Base-by-base conservation (phyloP, 345 rosid genomes). In the Eucalyptus paniculata region DNA sequence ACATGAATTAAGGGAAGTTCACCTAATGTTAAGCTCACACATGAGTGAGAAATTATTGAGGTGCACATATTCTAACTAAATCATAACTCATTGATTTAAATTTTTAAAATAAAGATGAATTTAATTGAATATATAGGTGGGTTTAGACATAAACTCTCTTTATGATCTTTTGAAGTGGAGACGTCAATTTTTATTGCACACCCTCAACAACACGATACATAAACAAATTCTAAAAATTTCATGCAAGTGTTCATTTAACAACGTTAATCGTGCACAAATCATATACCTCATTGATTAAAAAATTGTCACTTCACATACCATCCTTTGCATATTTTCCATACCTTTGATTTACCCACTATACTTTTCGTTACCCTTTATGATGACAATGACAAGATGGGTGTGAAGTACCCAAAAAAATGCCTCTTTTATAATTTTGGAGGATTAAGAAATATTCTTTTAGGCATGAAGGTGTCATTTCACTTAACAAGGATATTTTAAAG, bases 91-190 rank as follows among this genome's bases (percentile, higher is more conserved):
- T 50, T 50, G 9, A 1, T 51, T 17, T 51, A 6, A 51, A 51
- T 6, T 51, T 51, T 51, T 17, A 51, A 51, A 51, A 17, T 51
- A 51, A 51, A 51, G 21, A 51, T 50, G 8, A 17, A 51, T 51
- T 0, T 17, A 17, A 51, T 51, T 51, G 21, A 17, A 51, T 17
- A 51, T 51, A 51, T 51, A 3, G 9, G 0, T 1, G 0, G 7
- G 19, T 50, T 50, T 50, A 50, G 19, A 6, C 21, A 17, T 51
- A 51, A 51, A 51, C 21, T 53, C 24, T 53, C 2, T 19, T 53
- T 3, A 8, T 56, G 13, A 56, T 56, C 6, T 56, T 56, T 4
- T 24, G 2, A 56, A 24, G 6, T 56, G 62, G 28, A 56, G 12
- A 56, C 0, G 0, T 56, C 62, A 56, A 56, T 56, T 23, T 56